Percentiles rank a stretch among this genome's conserved stretches.
Conservation (phyloP, 805 yeast genomes). For the Yamadazyma ubonensis region DNA sequence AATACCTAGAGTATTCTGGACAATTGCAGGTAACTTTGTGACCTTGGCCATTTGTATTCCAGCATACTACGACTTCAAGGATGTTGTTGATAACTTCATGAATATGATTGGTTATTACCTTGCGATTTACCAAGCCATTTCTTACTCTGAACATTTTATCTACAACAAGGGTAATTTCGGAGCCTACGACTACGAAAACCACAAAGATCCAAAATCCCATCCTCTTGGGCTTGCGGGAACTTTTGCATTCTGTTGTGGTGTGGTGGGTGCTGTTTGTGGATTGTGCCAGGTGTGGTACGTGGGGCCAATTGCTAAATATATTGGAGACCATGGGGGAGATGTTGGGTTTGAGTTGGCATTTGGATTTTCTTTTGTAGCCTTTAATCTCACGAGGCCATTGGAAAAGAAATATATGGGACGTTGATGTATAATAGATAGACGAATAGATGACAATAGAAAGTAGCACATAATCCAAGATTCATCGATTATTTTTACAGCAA, state of each 20-base stretch:
- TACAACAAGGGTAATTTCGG: constrained; percentile 60
- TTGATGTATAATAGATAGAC: constrained; percentile 7
- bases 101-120: constrained; percentile 88
- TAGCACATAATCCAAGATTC: too few species aligned
- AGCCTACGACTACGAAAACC: constrained; percentile 63
- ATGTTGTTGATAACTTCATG: constrained; percentile 84
- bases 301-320: constrained; percentile 62
- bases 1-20: constrained; percentile 84
- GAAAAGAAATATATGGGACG: constrained; percentile 66
- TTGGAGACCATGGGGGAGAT: constrained; percentile 77
- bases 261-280: constrained; percentile 82
- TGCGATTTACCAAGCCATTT: constrained; percentile 76
- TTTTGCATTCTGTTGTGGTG: constrained; percentile 77
- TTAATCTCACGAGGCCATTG: constrained; percentile 55
- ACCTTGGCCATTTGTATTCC: constrained; percentile 88
- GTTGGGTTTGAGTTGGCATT: constrained; percentile 80
- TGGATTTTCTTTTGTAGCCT: constrained; percentile 64
- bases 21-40: constrained; percentile 68
- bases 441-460: background rate
- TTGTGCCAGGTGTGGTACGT: constrained; percentile 84
- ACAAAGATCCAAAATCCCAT: constrained; percentile 53
- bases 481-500: too few species aligned
- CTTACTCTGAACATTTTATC: constrained; percentile 79
- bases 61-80: constrained; percentile 71
- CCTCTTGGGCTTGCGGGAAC: constrained; percentile 81